Percentiles rank a stretch among this genome's conserved stretches.
Evolutionary conservation across 306 rosid species (phyloP).

Genomic region (Dicorynia guianensis): DNA sequence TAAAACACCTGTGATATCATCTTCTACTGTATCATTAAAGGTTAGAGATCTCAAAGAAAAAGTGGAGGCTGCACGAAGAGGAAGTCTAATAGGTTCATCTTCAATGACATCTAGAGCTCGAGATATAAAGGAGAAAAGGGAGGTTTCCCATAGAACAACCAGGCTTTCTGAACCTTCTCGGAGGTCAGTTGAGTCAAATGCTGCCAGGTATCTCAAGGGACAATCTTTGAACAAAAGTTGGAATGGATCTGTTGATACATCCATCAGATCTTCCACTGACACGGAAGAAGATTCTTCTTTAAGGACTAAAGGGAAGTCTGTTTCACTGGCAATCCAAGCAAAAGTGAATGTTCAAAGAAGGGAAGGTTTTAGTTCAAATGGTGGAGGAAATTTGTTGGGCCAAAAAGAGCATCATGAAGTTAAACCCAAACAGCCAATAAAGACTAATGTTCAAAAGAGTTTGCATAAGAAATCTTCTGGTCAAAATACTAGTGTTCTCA

Average conservation of each 20-base stretch:
- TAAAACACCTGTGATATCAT: constrained; percentile 55
- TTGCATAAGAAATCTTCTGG: constrained; percentile 53
- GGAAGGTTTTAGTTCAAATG: constrained; percentile 59
- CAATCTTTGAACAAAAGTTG: constrained; percentile 73
- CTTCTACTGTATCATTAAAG: constrained; percentile 64
- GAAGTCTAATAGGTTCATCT: constrained; percentile 57
- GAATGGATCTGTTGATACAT: constrained; percentile 64
- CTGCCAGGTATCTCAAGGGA: constrained; percentile 68
- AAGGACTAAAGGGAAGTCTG: constrained; percentile 62
- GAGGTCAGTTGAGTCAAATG: constrained; percentile 65
- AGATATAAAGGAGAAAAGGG: constrained; percentile 62
- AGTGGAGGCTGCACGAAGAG: constrained; percentile 58
- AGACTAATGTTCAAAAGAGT: constrained; percentile 53
- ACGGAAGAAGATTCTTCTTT: constrained; percentile 53
- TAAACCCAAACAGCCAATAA: constrained; percentile 53
- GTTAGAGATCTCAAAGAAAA: constrained; percentile 71
- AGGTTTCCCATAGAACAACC: constrained; percentile 49
- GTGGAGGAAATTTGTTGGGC: constrained; percentile 52
- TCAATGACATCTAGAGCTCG: constrained; percentile 53
- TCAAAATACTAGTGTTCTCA: constrained; percentile 59
- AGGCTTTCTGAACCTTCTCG: constrained; percentile 56
- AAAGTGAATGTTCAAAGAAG: constrained; percentile 85
- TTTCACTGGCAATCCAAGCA: constrained; percentile 88
- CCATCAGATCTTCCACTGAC: constrained; percentile 47
- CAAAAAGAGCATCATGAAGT: constrained; percentile 65